These are phyloP conservation scores for Aspergillus kassunensis DNA, from an alignment of 495 filamentous ascomycete genomes.

Conservation along the genomic window DNA sequence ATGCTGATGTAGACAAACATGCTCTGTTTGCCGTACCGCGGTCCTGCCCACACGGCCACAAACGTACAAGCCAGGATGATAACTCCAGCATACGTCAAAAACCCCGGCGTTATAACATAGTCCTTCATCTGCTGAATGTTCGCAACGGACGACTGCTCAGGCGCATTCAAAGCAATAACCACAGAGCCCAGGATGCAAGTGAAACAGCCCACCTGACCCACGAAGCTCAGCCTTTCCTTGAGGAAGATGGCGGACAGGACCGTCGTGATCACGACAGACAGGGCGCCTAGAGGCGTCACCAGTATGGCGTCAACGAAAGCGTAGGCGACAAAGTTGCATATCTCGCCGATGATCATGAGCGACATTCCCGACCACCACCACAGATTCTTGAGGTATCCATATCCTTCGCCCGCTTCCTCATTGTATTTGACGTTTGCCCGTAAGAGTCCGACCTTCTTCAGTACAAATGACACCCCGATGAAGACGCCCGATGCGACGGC, in stretches of 20 bases:
- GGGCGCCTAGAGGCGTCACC: constrained; percentile 90
- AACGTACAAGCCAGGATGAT: constrained; percentile 69
- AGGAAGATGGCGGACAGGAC: constrained; percentile 93
- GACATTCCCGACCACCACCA: constrained; percentile 98
- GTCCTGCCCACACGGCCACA: constrained; percentile 78
- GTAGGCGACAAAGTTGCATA: constrained; percentile 97
- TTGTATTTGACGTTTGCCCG: constrained; percentile 95
- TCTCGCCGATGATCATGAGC: constrained; percentile 94
- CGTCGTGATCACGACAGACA: constrained; percentile 91
- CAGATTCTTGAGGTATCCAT: constrained; percentile 93
- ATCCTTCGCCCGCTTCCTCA: constrained; percentile 93
- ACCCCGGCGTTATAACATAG: constrained; percentile 84
- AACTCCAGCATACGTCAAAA: constrained; percentile 79
- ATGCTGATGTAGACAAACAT: constrained; percentile 97
- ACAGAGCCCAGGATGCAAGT: constrained; percentile 91
- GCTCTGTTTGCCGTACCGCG: constrained; percentile 89
- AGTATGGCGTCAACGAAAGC: constrained; percentile 96
- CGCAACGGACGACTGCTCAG: constrained; percentile 74
- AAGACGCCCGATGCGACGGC: constrained; percentile 88
- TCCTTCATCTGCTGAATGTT: constrained; percentile 91
- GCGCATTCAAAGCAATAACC: constrained; percentile 92
- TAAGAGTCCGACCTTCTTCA: constrained; percentile 90
- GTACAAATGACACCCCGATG: constrained; percentile 91
- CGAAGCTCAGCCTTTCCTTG: constrained; percentile 90
- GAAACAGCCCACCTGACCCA: constrained; percentile 95